These are phyloP conservation scores for Aphanomyces invadans DNA, from an alignment of 352 stramenopile species.

Conservation along the genomic window DNA sequence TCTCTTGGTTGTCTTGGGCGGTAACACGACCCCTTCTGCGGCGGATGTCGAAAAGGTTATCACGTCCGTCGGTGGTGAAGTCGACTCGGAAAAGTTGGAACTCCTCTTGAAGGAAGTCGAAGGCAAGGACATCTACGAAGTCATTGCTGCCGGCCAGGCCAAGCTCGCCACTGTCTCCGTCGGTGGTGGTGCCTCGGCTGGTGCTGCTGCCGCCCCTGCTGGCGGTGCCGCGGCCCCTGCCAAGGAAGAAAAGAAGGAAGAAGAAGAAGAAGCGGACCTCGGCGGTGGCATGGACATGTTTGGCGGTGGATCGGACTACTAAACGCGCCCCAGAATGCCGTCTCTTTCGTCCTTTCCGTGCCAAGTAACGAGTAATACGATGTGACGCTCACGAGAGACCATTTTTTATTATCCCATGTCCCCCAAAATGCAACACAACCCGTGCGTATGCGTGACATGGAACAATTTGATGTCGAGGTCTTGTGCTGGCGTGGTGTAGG, in stretches of 20 bases:
- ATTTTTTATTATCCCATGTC: too few relatives aligned
- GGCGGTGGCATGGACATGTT: constrained; percentile 85
- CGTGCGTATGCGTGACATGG: not conserved
- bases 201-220: constrained; percentile 38
- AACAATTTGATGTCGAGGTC: not conserved
- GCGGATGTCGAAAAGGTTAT: constrained; percentile 82
- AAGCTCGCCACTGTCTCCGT: constrained; percentile 80
- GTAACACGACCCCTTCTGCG: constrained; percentile 65
- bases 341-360: not conserved
- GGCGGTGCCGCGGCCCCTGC: constrained; percentile 43
- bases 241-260: constrained; percentile 69
- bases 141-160: constrained; percentile 73
- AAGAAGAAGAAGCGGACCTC: constrained; percentile 76
- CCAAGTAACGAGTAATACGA: constrained; percentile 11
- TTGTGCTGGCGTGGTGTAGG: not conserved
- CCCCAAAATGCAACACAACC: too few relatives aligned
- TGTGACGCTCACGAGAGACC: not conserved
- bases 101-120: constrained; percentile 81
- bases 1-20: constrained; percentile 79
- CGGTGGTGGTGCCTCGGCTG: constrained; percentile 43
- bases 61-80: constrained; percentile 70
- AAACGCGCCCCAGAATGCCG: constrained; percentile 29
- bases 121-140: constrained; percentile 83
- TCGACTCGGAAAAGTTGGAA: constrained; percentile 71
- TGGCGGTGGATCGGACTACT: constrained; percentile 80